These are phyloP conservation scores for Trametes meyenii DNA, from an alignment of 768 basidiomycete species.

Conservation along the genomic window DNA sequence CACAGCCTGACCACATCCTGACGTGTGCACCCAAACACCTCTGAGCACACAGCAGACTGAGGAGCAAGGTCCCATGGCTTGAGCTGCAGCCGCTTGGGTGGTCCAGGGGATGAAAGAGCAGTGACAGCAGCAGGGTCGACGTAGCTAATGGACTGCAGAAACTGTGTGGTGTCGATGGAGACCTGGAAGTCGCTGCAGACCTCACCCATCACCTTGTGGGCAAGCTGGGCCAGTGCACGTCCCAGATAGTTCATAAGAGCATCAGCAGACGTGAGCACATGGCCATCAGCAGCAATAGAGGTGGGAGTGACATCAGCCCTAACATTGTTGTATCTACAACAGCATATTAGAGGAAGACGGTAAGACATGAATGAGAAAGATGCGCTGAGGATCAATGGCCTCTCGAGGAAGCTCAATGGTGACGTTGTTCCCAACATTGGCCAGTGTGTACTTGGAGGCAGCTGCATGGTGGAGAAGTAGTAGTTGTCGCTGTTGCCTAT, in stretches of 20 bases:
- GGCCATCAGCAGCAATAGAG: neutral
- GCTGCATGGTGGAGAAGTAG: too few relatives aligned
- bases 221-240: neutral
- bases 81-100: neutral
- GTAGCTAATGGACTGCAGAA: neutral
- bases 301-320: neutral
- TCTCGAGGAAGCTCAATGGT: neutral
- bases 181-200: neutral
- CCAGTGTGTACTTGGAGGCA: neutral
- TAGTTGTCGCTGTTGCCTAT: too few relatives aligned
- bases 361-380: too few relatives aligned
- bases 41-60: neutral
- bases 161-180: neutral
- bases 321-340: neutral
- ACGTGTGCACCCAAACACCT: neutral
- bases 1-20: neutral
- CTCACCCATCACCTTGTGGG: neutral
- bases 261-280: neutral
- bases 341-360: neutral
- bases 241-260: neutral
- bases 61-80: neutral
- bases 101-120: neutral
- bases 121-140: neutral
- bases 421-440: neutral
- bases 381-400: neutral